A percentile compares a stretch with the other conserved stretches of the same genome.
Conservation (phyloP, 2,329 filamentous ascomycete genomes). For the Calonectria ilicicola region DNA sequence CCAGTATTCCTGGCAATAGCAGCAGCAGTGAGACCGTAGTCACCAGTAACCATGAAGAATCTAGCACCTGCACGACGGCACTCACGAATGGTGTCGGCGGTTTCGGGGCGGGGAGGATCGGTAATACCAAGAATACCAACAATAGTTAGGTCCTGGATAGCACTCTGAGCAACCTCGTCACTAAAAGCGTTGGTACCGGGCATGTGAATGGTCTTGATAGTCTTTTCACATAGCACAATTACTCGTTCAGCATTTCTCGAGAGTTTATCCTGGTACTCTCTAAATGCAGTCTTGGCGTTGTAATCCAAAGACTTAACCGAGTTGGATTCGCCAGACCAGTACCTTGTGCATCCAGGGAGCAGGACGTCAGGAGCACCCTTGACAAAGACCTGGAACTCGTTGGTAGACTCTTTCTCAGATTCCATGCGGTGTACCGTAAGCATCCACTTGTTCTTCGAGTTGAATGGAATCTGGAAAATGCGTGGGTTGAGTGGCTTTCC, state of each 20-base stretch:
- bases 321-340: conserved; percentile 48
- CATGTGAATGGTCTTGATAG: conserved; percentile 39
- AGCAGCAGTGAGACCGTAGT: conserved; percentile 68
- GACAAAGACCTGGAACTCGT: conserved; percentile 57
- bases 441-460: conserved; percentile 65
- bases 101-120: conserved; percentile 59
- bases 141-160: conserved; percentile 57
- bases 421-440: conserved; percentile 45
- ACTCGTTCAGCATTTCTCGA: conserved; percentile 58
- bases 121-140: conserved; percentile 65
- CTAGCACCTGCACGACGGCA: conserved; percentile 58
- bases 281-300: conserved; percentile 47
- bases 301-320: conserved; percentile 50
- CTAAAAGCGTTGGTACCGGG: conserved; percentile 60
- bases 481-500: conserved; percentile 36
- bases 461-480: conserved; percentile 59
- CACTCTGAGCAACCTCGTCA: conserved; percentile 58
- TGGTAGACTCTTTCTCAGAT: conserved; percentile 35
- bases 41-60: conserved; percentile 62
- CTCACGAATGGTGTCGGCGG: conserved; percentile 53
- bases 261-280: conserved; percentile 52
- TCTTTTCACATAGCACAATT: conserved; percentile 56
- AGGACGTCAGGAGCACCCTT: conserved; percentile 68
- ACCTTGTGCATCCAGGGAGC: conserved; percentile 49
- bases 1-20: conserved; percentile 75